Evolutionary conservation across 108 stramenopile genomes (phyloP).

Genomic region (Conticribra guillardii): DNA sequence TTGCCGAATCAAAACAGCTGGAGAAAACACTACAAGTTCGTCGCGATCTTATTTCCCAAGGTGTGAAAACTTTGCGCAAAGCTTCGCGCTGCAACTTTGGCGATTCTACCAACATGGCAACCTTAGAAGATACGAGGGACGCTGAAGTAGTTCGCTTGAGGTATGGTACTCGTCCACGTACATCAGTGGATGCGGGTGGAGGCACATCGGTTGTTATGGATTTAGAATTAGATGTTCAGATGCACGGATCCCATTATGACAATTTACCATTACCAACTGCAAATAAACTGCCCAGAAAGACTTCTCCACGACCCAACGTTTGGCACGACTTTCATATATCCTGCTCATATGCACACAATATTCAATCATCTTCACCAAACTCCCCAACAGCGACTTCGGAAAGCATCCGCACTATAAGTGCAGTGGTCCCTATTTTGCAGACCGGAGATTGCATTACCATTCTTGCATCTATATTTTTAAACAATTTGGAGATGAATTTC

Average conservation of each 20-base stretch:
- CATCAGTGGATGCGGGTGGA: conserved; percentile 14
- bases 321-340: conserved; percentile 51
- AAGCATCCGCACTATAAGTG: conserved; percentile 38
- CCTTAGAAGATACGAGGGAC: neutral
- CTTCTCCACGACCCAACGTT: neutral
- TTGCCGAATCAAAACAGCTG: conserved; percentile 14
- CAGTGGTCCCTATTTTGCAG: conserved; percentile 37
- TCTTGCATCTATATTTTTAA: conserved; percentile 39
- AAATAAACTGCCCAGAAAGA: neutral
- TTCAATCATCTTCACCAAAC: neutral
- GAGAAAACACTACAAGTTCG: conserved; percentile 25
- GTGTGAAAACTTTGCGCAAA: conserved; percentile 29
- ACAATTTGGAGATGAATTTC: conserved; percentile 16
- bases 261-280: neutral
- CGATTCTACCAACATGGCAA: neutral
- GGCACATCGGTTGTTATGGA: conserved; percentile 43
- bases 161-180: conserved; percentile 43
- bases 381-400: conserved; percentile 1
- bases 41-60: conserved; percentile 26
- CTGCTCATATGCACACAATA: conserved; percentile 14
- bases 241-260: neutral
- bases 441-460: conserved; percentile 43
- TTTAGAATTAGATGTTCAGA: conserved; percentile 43
- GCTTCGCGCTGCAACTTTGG: conserved; percentile 12
- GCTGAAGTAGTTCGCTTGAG: conserved; percentile 33